Conservation (phyloP, 1,284 basidiomycete species). For the Blastosporella zonata region DNA sequence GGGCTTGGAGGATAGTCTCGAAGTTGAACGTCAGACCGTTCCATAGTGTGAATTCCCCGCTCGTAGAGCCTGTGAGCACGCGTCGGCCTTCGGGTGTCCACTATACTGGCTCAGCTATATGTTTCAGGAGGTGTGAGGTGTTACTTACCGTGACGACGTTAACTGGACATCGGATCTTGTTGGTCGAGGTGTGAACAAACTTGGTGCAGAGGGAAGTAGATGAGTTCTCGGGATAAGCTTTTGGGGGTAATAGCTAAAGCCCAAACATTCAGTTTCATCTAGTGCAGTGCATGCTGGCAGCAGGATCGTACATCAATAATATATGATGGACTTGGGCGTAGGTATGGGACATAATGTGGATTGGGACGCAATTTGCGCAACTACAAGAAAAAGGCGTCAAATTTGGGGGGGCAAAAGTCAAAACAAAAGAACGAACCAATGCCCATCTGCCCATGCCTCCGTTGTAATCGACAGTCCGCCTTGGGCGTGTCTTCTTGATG, state of each 20-base stretch:
- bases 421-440: constrained; percentile 51
- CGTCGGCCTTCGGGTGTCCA: constrained; percentile 97
- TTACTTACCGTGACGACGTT: constrained; percentile 85
- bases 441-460: constrained; percentile 83
- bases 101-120: constrained; percentile 36
- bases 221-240: constrained; percentile 85
- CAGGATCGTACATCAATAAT: constrained; percentile 67
- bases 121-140: background rate
- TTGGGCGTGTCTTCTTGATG: constrained; percentile 87
- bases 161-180: constrained; percentile 97
- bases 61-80: constrained; percentile 91
- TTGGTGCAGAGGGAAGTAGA: constrained; percentile 93
- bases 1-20: constrained; percentile 97
- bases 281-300: constrained; percentile 22
- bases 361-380: constrained; percentile 74
- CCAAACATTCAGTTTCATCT: constrained; percentile 16
- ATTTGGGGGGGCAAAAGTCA: background rate
- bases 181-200: constrained; percentile 97
- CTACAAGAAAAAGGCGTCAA: constrained; percentile 34
- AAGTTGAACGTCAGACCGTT: constrained; percentile 99
- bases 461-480: constrained; percentile 93
- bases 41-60: constrained; percentile 98
- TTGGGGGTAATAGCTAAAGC: constrained; percentile 82
- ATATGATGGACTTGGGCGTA: constrained; percentile 80
- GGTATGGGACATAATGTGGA: constrained; percentile 68